Conservation (phyloP, 805 yeast genomes). For the Hanseniaspora occidentalis region DNA sequence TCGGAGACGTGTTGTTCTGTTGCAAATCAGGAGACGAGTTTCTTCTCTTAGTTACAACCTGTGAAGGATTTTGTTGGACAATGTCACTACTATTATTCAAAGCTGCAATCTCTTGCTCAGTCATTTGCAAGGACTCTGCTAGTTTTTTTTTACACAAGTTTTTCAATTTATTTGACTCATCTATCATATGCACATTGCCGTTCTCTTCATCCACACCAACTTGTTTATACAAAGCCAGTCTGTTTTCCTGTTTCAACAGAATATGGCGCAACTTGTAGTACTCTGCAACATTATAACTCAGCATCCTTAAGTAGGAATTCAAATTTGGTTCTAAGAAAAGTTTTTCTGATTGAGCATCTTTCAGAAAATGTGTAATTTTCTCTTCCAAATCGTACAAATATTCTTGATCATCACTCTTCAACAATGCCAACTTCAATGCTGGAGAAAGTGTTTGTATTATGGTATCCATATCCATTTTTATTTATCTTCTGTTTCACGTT, state of each 20-base stretch:
- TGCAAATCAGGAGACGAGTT: too few relatives aligned
- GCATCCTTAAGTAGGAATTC: slow-evolving; percentile 56
- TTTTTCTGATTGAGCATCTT: slow-evolving; percentile 18
- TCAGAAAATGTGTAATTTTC: slow-evolving; percentile 33
- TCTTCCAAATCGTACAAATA: slow-evolving; percentile 39
- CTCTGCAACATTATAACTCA: slow-evolving; percentile 60
- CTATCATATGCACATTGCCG: background rate
- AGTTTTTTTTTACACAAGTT: background rate
- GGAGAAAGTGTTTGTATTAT: slow-evolving; percentile 13
- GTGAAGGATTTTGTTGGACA: too few relatives aligned
- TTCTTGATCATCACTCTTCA: slow-evolving; percentile 32
- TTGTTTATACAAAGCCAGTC: background rate
- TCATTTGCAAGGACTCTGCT: background rate
- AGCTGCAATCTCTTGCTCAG: too few relatives aligned
- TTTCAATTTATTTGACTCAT: background rate
- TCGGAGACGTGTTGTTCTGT: too few relatives aligned
- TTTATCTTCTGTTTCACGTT: background rate
- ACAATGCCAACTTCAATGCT: slow-evolving; percentile 29
- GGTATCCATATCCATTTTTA: background rate
- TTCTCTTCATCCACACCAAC: background rate
- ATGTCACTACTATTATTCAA: too few relatives aligned
- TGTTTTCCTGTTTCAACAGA: slow-evolving; percentile 23
- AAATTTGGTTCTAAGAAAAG: slow-evolving; percentile 30
- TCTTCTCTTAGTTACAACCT: too few relatives aligned
- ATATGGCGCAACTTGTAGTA: slow-evolving; percentile 52